These are phyloP conservation scores for Cyamopsis tetragonoloba DNA, from an alignment of 306 rosid genomes.

Conservation along the genomic window DNA sequence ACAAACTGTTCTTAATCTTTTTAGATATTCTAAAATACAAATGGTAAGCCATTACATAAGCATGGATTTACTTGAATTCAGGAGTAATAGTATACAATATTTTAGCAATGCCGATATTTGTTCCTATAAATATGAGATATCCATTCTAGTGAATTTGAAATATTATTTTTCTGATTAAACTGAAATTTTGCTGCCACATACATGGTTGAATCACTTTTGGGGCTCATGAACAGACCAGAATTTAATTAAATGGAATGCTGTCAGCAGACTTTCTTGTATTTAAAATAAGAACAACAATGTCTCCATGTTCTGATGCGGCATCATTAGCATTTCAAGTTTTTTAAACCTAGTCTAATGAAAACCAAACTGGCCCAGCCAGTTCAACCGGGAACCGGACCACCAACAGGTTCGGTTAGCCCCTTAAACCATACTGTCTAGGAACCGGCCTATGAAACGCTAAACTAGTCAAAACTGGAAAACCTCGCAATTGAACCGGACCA, in stretches of 20 bases:
- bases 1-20: neutral
- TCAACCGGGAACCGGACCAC: too few species aligned
- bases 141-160: neutral
- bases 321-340: neutral
- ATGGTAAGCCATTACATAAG: neutral
- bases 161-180: neutral
- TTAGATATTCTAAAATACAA: neutral
- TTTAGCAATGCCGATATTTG: neutral
- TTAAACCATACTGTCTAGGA: too few species aligned
- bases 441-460: too few species aligned
- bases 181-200: neutral
- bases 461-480: too few species aligned
- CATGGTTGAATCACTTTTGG: neutral
- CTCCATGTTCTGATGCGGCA: neutral
- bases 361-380: too few species aligned
- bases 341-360: neutral
- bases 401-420: too few species aligned
- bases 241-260: neutral
- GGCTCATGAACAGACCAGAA: neutral
- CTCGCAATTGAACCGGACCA: too few species aligned
- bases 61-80: neutral
- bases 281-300: neutral
- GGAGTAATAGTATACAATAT: neutral
- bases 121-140: conserved; percentile 5
- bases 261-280: neutral